phyloP scores from a whole-genome alignment of 164 flowering plant species.

The Pachysandra terminalis region DNA sequence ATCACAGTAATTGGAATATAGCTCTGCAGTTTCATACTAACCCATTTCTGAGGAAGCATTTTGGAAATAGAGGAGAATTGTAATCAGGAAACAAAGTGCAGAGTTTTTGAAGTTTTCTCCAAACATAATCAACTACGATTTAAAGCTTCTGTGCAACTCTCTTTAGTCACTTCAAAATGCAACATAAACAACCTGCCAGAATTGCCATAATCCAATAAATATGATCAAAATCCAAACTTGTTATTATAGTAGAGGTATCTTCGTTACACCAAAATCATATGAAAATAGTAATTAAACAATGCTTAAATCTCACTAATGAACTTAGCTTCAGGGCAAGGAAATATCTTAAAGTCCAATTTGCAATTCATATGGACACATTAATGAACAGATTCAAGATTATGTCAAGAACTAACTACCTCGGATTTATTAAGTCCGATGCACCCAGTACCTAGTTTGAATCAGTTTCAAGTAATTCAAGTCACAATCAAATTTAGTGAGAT shows the following conservation, averaged over 20 bases:
- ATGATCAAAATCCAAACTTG: not conserved
- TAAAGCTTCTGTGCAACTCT: not conserved
- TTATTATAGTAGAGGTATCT: not conserved
- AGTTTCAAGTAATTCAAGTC: not conserved
- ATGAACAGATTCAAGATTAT: not conserved
- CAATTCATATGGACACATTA: not conserved
- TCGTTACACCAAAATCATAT: not conserved
- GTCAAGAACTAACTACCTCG: not conserved
- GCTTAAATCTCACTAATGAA: too few species aligned
- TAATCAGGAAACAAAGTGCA: constrained; percentile 10
- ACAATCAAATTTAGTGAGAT: too few species aligned
- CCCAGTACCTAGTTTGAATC: not conserved
- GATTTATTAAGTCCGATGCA: not conserved
- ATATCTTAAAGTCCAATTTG: too few species aligned
- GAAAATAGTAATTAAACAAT: too few species aligned
- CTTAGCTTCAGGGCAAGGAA: not conserved
- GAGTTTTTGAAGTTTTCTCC: constrained; percentile 6
- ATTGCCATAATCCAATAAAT: not conserved
- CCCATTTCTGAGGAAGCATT: constrained; percentile 31
- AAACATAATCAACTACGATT: constrained; percentile 15
- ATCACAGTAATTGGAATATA: not conserved
- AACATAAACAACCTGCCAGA: constrained; percentile 29
- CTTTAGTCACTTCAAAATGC: constrained; percentile 11
- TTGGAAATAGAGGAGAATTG: constrained; percentile 9
- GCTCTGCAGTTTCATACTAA: constrained; percentile 14